phyloP scores from a whole-genome alignment of 2,329 filamentous ascomycete species.

The Claviceps purpurea region DNA sequence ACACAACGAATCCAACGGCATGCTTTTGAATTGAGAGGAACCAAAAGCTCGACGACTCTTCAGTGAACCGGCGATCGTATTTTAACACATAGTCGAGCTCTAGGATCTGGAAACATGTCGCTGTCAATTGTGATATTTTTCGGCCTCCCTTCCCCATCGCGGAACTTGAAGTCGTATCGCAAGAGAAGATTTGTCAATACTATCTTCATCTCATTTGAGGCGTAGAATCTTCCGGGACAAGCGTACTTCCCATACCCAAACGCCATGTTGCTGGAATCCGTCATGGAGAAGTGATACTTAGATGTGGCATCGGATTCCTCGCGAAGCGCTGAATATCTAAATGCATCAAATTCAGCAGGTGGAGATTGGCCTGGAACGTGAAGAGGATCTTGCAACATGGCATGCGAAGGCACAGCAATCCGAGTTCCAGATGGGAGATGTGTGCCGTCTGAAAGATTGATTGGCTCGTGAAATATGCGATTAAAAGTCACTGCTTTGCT shows the following conservation, averaged over 20 bases:
- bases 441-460: slow-evolving; percentile 3
- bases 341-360: slow-evolving; percentile 28
- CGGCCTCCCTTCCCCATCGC: not conserved
- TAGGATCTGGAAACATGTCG: not conserved
- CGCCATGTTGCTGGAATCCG: slow-evolving; percentile 29
- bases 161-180: slow-evolving; percentile 32
- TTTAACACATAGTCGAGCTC: not conserved
- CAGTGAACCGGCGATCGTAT: not conserved
- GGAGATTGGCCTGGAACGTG: slow-evolving; percentile 18
- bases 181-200: slow-evolving; percentile 31
- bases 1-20: no score
- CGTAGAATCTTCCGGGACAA: slow-evolving; percentile 29
- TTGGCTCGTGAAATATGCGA: not conserved
- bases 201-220: slow-evolving; percentile 36
- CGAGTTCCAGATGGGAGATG: slow-evolving; percentile 1
- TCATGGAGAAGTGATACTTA: slow-evolving; percentile 30
- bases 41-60: not conserved
- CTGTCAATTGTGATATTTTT: not conserved
- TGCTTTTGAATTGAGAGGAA: not conserved
- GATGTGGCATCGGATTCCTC: slow-evolving; percentile 19
- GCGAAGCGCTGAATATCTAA: slow-evolving; percentile 27
- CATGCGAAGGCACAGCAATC: slow-evolving; percentile 1
- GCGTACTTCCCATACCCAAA: slow-evolving; percentile 39
- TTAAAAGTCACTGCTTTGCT: slow-evolving; percentile 1
- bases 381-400: not conserved